Percentiles rank a stretch among this genome's conserved stretches.
These are phyloP conservation scores for Ogataea paradorogensis DNA, from an alignment of 805 yeast species.

Conservation along the genomic window DNA sequence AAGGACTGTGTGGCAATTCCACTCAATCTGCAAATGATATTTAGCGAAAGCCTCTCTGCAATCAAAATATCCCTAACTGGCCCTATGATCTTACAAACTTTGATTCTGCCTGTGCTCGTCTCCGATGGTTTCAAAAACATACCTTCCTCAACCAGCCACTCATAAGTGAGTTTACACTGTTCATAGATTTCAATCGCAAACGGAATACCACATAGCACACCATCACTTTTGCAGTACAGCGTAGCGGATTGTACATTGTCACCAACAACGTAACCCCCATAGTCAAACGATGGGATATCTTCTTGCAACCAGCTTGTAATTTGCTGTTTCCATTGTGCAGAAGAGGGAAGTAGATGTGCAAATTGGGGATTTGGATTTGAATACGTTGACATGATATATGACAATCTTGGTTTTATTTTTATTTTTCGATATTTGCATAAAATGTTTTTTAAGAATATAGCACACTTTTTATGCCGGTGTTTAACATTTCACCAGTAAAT, in stretches of 20 bases:
- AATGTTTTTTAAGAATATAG: too few species aligned
- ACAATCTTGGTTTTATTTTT: neutral
- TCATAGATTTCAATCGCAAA: slow-evolving; percentile 81
- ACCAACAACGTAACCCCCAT: slow-evolving; percentile 96
- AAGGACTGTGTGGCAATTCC: slow-evolving; percentile 82
- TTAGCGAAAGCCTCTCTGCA: slow-evolving; percentile 85
- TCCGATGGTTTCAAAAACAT: slow-evolving; percentile 43
- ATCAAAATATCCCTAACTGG: slow-evolving; percentile 74
- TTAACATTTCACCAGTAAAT: neutral
- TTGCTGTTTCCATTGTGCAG: slow-evolving; percentile 79
- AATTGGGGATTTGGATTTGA: slow-evolving; percentile 34
- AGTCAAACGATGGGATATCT: slow-evolving; percentile 91
- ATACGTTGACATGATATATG: slow-evolving; percentile 11
- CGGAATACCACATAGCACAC: slow-evolving; percentile 82
- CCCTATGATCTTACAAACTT: slow-evolving; percentile 77
- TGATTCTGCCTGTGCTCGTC: slow-evolving; percentile 47
- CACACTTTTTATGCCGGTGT: neutral
- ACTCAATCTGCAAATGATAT: slow-evolving; percentile 75
- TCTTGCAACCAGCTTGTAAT: slow-evolving; percentile 76
- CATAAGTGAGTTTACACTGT: slow-evolving; percentile 68
- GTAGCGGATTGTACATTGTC: slow-evolving; percentile 66
- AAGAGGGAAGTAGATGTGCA: slow-evolving; percentile 63
- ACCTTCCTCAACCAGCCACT: slow-evolving; percentile 79
- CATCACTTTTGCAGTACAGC: slow-evolving; percentile 75
- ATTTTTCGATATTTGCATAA: neutral